Evolutionary conservation across 1,284 basidiomycete species (phyloP).

Genomic region (Moesziomyces antarcticus): DNA sequence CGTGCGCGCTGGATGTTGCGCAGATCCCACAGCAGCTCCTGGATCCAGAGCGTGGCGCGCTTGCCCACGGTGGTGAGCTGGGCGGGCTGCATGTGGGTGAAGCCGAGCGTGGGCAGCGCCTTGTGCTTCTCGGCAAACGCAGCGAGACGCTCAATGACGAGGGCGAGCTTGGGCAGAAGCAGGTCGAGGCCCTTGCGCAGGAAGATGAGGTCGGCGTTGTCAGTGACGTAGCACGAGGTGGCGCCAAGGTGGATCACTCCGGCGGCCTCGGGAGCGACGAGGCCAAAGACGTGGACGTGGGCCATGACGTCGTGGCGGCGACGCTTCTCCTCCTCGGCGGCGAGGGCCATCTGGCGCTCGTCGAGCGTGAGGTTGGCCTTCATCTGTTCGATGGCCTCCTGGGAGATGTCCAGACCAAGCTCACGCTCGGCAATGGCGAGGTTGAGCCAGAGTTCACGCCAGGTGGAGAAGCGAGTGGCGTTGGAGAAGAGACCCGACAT

Average conservation of each 20-base stretch:
- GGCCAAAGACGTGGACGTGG: slow-evolving; percentile 96
- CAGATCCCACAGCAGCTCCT: slow-evolving; percentile 95
- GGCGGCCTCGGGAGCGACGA: slow-evolving; percentile 91
- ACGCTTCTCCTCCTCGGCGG: slow-evolving; percentile 95
- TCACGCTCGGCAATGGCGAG: slow-evolving; percentile 96
- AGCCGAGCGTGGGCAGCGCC: slow-evolving; percentile 76
- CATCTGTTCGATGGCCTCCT: slow-evolving; percentile 95
- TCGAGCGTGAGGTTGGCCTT: slow-evolving; percentile 84
- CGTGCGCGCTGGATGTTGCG: slow-evolving; percentile 90
- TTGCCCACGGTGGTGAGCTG: slow-evolving; percentile 99
- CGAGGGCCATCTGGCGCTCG: slow-evolving; percentile 88
- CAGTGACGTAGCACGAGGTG: slow-evolving; percentile 98
- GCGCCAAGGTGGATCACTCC: slow-evolving; percentile 98
- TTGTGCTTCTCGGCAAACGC: slow-evolving; percentile 76
- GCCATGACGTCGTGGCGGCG: slow-evolving; percentile 99
- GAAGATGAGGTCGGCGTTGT: slow-evolving; percentile 91
- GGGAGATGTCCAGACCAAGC: slow-evolving; percentile 88
- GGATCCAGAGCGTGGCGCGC: slow-evolving; percentile 94
- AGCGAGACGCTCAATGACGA: slow-evolving; percentile 88
- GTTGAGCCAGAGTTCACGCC: slow-evolving; percentile 95
- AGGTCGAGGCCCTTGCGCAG: slow-evolving; percentile 86
- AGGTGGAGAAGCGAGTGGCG: slow-evolving; percentile 92
- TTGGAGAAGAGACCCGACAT: slow-evolving; percentile 96
- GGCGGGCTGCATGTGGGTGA: slow-evolving; percentile 99
- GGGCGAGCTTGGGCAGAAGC: slow-evolving; percentile 85